phyloP scores from a whole-genome alignment of 1,139 yeast genomes.

The Groenewaldozyma auringiensis region DNA sequence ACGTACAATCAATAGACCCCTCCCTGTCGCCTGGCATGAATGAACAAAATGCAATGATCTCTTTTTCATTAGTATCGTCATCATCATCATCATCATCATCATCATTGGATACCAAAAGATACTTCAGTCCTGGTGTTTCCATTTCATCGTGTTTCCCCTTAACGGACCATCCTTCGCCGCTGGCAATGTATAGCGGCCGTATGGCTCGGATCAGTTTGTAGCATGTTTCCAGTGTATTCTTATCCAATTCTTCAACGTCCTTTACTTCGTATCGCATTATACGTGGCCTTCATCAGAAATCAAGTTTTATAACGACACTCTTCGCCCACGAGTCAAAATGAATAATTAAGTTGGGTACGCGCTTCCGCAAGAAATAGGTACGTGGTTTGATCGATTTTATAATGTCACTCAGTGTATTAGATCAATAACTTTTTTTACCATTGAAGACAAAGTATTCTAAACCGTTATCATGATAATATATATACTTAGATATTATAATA shows the following conservation, averaged over 20 bases:
- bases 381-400: no score
- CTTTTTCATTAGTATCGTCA: conserved; percentile 4
- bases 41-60: conserved; percentile 40
- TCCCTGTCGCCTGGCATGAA: conserved; percentile 35
- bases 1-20: conserved; percentile 31
- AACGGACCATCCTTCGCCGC: conserved; percentile 40
- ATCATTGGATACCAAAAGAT: conserved; percentile 29
- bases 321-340: no score
- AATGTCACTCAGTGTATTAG: no score
- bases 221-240: conserved; percentile 17
- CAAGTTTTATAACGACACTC: no score
- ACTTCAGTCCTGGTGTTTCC: conserved; percentile 40
- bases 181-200: conserved; percentile 22
- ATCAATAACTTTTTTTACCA: no score
- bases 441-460: no score
- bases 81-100: conserved; percentile 3
- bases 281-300: background rate
- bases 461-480: no score
- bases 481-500: no score
- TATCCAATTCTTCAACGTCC: conserved; percentile 12
- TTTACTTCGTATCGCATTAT: background rate
- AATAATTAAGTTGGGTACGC: no score
- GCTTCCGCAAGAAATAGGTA: no score
- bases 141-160: conserved; percentile 41
- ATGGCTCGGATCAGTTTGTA: conserved; percentile 24